Base-by-base conservation (phyloP, 345 rosid genomes). In the Atalantia buxifolia region DNA sequence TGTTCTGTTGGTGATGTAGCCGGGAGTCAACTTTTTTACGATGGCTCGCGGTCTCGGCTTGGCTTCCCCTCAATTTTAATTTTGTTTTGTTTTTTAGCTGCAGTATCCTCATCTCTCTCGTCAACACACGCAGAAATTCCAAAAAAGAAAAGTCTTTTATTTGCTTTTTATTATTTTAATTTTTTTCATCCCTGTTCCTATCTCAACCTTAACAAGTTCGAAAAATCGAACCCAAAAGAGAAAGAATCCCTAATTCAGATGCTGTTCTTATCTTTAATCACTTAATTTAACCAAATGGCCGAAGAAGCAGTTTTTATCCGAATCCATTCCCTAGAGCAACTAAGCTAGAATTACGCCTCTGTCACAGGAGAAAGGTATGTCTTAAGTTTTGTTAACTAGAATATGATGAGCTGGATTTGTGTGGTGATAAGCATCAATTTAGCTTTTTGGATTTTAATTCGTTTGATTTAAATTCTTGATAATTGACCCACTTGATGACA, bases 211-310 rank as follows among this genome's bases (percentile, higher is more conserved):
- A 14, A 21, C 60, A 38, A 2, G 72, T 42, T 48, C 61, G 25
- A 40, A 40, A 40, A 40, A 40, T 9, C 45, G 45, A 42, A 65
- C 25, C 30, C 35, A 45, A 75, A 12, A 14, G 57, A 53, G 57
- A 48, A n/a, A 35, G 55, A 25, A 75, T 12, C 72, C 79, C 79
- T 33, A 71, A 70, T 70, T 63, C 59, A 6, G 59, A 25, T 7
- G 45, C 42, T 21, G 1, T 13, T 24, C 1, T 0, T 59, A 35
- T 33, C 22, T 42, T 56, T 36, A 30, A 16, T 53, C 50, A 13
- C 2, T 35, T 53, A 18, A n/a, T 22, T 76, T 14, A 28, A 14
- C 53, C 40, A 50, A 27, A 64, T 48, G 63, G 33, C 36, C 36
- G 78, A 65, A 42, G 42, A 45, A 30, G 48, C 45, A 48, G 48